phyloP scores from a whole-genome alignment of 345 rosid genomes.

The Euclidium syriacum region DNA sequence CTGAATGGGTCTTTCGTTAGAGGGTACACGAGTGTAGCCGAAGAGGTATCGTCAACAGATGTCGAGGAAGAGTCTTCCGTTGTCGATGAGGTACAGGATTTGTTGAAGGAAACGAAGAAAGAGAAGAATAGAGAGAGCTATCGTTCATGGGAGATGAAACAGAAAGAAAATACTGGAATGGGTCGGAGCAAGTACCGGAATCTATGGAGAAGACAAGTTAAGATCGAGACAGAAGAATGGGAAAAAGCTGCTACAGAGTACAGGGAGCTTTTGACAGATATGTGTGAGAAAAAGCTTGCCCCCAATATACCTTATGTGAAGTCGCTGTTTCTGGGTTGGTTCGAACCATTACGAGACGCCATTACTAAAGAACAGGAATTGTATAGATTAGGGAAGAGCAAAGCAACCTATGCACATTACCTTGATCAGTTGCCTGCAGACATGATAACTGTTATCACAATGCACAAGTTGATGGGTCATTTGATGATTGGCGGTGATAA shows the following conservation, averaged over 20 bases:
- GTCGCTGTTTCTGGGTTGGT: conserved; percentile 93
- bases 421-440: conserved; percentile 82
- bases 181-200: conserved; percentile 33
- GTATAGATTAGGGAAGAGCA: conserved; percentile 50
- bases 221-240: conserved; percentile 95
- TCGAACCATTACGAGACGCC: conserved; percentile 78
- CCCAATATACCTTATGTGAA: conserved; percentile 91
- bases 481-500: conserved; percentile 78
- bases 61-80: conserved; percentile 60
- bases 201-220: conserved; percentile 75
- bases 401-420: conserved; percentile 42
- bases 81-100: conserved; percentile 59
- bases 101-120: conserved; percentile 59
- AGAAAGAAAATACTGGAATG: conserved; percentile 34
- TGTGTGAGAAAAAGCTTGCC: conserved; percentile 93
- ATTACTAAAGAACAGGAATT: conserved; percentile 65
- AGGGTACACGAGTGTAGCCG: conserved; percentile 67
- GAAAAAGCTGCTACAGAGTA: conserved; percentile 81
- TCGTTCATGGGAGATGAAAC: conserved; percentile 17
- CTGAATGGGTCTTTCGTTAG: conserved; percentile 44
- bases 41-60: conserved; percentile 77
- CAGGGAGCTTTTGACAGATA: conserved; percentile 68
- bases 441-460: conserved; percentile 85
- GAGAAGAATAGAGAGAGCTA: conserved; percentile 40
- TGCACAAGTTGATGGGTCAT: conserved; percentile 76